Evolutionary conservation across 2,329 filamentous ascomycete species (phyloP).

Genomic region (Trichoderma gracile): DNA sequence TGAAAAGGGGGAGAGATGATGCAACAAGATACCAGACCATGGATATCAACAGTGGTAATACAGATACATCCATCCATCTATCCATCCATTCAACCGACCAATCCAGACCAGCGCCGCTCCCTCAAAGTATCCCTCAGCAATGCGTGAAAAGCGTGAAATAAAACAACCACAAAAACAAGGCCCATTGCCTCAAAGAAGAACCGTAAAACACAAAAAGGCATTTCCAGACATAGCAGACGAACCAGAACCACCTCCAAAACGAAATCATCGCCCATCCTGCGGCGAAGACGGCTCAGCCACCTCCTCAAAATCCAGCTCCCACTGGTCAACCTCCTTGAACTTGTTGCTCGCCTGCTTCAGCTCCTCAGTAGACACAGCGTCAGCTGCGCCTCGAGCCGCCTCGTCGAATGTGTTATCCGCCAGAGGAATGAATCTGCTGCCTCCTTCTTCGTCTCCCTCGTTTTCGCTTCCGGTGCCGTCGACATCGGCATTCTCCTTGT

Average conservation of each 20-base stretch:
- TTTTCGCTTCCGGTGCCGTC: constrained; percentile 40
- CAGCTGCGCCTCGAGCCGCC: constrained; percentile 38
- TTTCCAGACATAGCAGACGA: background rate
- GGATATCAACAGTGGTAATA: constrained; percentile 23
- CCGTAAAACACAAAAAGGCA: background rate
- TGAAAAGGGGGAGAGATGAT: background rate
- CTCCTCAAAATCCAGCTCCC: constrained; percentile 68
- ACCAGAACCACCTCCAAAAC: background rate
- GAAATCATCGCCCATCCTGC: constrained; percentile 47
- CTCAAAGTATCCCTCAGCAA: background rate
- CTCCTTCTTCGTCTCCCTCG: constrained; percentile 40
- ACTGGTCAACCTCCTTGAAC: constrained; percentile 69
- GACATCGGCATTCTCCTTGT: constrained; percentile 58
- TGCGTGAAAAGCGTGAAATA: background rate
- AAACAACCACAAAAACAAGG: background rate
- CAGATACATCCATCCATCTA: constrained; percentile 13
- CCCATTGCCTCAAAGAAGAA: background rate
- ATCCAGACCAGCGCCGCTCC: constrained; percentile 3
- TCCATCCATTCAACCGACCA: constrained; percentile 8
- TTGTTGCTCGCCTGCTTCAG: constrained; percentile 61
- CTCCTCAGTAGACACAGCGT: constrained; percentile 50
- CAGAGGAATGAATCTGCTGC: constrained; percentile 45
- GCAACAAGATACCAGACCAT: constrained; percentile 4
- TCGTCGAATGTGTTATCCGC: constrained; percentile 49
- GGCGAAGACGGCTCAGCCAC: constrained; percentile 58